Evolutionary conservation across 805 yeast genomes (phyloP), one percentile per base, ranked within the genome.

Genomic region (Kuraishia cidri): DNA sequence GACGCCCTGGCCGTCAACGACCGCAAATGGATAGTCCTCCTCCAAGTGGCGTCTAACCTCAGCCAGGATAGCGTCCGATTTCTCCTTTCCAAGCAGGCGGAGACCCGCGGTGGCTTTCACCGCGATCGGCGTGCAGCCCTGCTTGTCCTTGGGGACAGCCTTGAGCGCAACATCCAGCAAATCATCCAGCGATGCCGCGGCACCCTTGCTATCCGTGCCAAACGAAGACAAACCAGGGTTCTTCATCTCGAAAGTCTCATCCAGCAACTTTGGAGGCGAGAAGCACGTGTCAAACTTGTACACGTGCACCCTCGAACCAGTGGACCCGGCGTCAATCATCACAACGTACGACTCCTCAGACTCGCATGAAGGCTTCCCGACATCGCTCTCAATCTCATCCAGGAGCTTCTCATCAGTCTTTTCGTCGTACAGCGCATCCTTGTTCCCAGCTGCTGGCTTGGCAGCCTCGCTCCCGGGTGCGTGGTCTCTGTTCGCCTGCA

Each of bases 31-130:
- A 56, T 76, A 92, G 42, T 86, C 78, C 1, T 62, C 57, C 52
- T 82, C 85, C 41, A 92, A 64, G 50, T 86, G 92, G 8, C 54
- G 48, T 52, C 83, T 70, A 15, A 94, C 97, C 39, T 85, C 84
- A 5, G 61, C 64, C 46, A 92, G 66, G 36, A 92, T 92, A 29
- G 71, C 74, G 17, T 57, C 57, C 4, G 95, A 69, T 54, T 81
- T 81, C 31, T 68, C 79, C 32, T 72, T 74, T 36, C 98, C 97
- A 33, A 88, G 64, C 41, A 81, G 54, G 58, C 98, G 75, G 50
- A 92, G 70, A 25, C 98, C 98, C 19, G 99, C 98, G 31, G 98
- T 92, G 34, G 98, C 99, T 63, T 88, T 90, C 29, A 92, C 95
- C 1, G 97, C 94, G 30, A 92, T 72, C 5, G 97, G 98, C 2